A percentile compares a stretch with the other conserved stretches of the same genome.
phyloP scores from a whole-genome alignment of 2,329 filamentous ascomycete species.

The Rutstroemia sp. region DNA sequence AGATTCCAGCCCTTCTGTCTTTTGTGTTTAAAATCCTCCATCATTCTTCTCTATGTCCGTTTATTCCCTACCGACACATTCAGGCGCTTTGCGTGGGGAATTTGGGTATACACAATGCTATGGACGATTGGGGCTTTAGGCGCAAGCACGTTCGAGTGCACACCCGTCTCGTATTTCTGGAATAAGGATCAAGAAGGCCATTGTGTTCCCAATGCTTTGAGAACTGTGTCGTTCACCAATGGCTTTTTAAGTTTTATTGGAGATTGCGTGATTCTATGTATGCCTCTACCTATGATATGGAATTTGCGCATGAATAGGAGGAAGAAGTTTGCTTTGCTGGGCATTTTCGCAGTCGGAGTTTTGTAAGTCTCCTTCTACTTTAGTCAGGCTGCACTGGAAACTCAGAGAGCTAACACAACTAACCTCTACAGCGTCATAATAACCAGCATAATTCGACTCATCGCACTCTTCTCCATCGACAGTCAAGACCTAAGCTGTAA shows the following conservation, averaged over 20 bases:
- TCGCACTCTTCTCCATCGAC: neutral
- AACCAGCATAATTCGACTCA: neutral
- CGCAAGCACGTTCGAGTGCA: conserved; percentile 19
- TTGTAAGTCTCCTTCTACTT: conserved; percentile 9
- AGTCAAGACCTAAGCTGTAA: neutral
- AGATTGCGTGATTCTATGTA: conserved; percentile 11
- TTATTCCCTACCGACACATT: conserved; percentile 14
- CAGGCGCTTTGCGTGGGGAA: conserved; percentile 12
- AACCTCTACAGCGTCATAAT: neutral
- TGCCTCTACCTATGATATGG: conserved; percentile 15
- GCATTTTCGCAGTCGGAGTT: conserved; percentile 14
- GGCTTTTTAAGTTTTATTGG: conserved; percentile 13
- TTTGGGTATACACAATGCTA: conserved; percentile 14
- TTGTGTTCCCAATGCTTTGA: conserved; percentile 13
- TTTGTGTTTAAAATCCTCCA: conserved; percentile 17
- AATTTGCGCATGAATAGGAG: conserved; percentile 10
- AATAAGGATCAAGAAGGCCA: conserved; percentile 12
- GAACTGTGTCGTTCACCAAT: conserved; percentile 15
- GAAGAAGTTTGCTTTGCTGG: conserved; percentile 11
- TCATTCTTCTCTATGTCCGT: conserved; percentile 20
- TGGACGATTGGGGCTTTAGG: conserved; percentile 16
- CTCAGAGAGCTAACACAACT: neutral
- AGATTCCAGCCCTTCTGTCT: neutral
- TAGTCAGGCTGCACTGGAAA: neutral
- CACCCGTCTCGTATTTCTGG: conserved; percentile 16